Evolutionary conservation across 2,329 filamentous ascomycete species (phyloP).

Genomic region (Monosporascus ibericus): DNA sequence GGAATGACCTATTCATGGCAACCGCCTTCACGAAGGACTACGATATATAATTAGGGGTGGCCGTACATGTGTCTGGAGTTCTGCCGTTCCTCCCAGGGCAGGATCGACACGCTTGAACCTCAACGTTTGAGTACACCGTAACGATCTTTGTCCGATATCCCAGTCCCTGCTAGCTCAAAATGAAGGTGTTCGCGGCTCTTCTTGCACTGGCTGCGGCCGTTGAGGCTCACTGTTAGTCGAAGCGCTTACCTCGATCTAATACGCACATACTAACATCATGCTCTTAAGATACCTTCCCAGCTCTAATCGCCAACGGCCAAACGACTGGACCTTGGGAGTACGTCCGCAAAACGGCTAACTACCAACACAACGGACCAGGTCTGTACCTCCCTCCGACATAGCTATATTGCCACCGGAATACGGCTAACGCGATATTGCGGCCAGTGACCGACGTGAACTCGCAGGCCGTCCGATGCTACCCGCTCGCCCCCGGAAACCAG

Average conservation of each 20-base stretch:
- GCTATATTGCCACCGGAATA: not conserved
- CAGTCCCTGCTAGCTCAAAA: slow-evolving; percentile 3
- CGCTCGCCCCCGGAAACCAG: slow-evolving; percentile 33
- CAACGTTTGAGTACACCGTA: not conserved
- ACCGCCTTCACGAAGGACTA: not conserved
- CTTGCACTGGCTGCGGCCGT: slow-evolving; percentile 21
- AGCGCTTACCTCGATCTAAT: not conserved
- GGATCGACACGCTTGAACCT: not conserved
- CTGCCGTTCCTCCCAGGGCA: no score
- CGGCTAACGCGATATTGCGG: not conserved
- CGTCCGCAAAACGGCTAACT: slow-evolving; percentile 43
- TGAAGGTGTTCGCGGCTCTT: slow-evolving; percentile 19
- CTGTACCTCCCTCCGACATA: not conserved
- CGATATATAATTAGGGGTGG: not conserved
- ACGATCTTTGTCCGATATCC: not conserved
- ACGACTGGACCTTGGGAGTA: slow-evolving; percentile 37
- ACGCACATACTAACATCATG: slow-evolving; percentile 1
- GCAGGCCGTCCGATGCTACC: slow-evolving; percentile 45
- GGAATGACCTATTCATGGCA: not conserved
- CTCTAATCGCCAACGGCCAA: slow-evolving; percentile 26
- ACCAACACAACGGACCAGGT: slow-evolving; percentile 39
- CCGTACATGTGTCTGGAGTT: not conserved
- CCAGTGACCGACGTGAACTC: slow-evolving; percentile 40
- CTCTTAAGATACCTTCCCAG: slow-evolving; percentile 34
- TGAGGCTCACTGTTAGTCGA: slow-evolving; percentile 32